Base-by-base conservation (phyloP, 2,329 filamentous ascomycete species). In the Pezicula neosporulosa region DNA sequence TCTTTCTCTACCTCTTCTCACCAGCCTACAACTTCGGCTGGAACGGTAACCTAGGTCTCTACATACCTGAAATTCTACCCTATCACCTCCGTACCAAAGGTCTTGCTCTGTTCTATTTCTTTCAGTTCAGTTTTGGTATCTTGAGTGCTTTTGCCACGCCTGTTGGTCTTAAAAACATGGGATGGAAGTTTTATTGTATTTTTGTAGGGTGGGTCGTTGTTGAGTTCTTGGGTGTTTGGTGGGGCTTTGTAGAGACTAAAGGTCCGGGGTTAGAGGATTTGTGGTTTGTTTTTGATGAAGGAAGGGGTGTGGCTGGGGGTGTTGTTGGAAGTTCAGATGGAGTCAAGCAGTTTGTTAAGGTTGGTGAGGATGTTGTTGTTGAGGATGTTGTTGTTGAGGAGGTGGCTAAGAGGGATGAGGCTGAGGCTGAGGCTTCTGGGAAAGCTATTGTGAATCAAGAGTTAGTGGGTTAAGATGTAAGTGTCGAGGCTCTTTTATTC, bases 181-280 rank as follows among this genome's bases (percentile, higher is more conserved):
- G 77, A 27, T 86, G 82, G 81, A 77, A 85, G 67, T 79, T 85
- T 51, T 85, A 83, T 75, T 73, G 83, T 44, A 82, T 83, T 68
- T 85, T 84, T 67, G 80, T 79, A 21, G 24, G 57, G 59, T 47
- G 57, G 65, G 55, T 60, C 63, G 36, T 65, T 72, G 59, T 63
- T 77, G 49, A 81, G 78, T 52, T 72, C 15, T 54, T 79, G 47
- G 82, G 85, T 56, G 80, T 86, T 35, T 83, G 76, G 66, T 81
- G 82, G 70, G 76, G 84, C 63, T 53, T 28, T 36, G 37, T 39
- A 8, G 47, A 53, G 44, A 53, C 48, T n/a, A 48, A 33, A 16
- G 48, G 48, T 18, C 48, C 44, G 16, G 36, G 48, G 18, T 38
- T 54, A 12, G 52, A 54, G 28, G 48, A 54, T 44, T 48, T 54